Conservation (phyloP, 2,329 filamentous ascomycete species). For the Cordyceps militaris region DNA sequence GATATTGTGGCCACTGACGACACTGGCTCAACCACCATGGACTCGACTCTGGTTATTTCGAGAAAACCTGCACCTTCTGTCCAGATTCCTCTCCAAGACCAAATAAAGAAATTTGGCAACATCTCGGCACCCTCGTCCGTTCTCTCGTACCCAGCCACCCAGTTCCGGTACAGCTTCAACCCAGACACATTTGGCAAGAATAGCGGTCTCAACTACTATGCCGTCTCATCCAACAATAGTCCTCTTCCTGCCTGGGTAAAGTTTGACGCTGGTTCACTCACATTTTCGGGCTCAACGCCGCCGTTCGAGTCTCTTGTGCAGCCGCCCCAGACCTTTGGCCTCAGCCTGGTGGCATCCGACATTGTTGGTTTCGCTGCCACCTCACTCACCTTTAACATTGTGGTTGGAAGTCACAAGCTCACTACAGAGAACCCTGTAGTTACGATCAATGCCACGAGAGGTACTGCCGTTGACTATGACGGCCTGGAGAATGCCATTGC, state of each 20-base stretch:
- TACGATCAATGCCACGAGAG: slow-evolving; percentile 49
- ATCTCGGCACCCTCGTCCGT: slow-evolving; percentile 55
- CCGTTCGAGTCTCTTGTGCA: slow-evolving; percentile 54
- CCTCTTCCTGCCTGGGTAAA: slow-evolving; percentile 77
- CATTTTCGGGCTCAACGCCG: slow-evolving; percentile 66
- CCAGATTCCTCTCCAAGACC: slow-evolving; percentile 47
- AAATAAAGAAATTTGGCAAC: slow-evolving; percentile 51
- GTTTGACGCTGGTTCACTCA: slow-evolving; percentile 59
- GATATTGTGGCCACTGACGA: slow-evolving; percentile 62
- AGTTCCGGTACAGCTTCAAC: slow-evolving; percentile 48
- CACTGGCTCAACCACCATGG: slow-evolving; percentile 55
- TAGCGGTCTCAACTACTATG: slow-evolving; percentile 62
- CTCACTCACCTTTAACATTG: slow-evolving; percentile 60
- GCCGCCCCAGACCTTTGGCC: slow-evolving; percentile 63
- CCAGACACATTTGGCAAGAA: slow-evolving; percentile 56
- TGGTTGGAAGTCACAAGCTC: slow-evolving; percentile 64
- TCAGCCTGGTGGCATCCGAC: slow-evolving; percentile 72
- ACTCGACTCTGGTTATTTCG: slow-evolving; percentile 65
- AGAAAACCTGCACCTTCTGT: slow-evolving; percentile 47
- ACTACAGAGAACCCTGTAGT: slow-evolving; percentile 53
- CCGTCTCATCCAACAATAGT: slow-evolving; percentile 67
- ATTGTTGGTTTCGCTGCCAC: slow-evolving; percentile 68
- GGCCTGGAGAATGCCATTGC: slow-evolving; percentile 44
- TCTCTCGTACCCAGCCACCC: slow-evolving; percentile 44
- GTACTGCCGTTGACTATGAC: slow-evolving; percentile 44